Evolutionary conservation across 805 yeast species (phyloP), one percentile per base, ranked within the genome.

Genomic region (Schwanniomyces yamadae): DNA sequence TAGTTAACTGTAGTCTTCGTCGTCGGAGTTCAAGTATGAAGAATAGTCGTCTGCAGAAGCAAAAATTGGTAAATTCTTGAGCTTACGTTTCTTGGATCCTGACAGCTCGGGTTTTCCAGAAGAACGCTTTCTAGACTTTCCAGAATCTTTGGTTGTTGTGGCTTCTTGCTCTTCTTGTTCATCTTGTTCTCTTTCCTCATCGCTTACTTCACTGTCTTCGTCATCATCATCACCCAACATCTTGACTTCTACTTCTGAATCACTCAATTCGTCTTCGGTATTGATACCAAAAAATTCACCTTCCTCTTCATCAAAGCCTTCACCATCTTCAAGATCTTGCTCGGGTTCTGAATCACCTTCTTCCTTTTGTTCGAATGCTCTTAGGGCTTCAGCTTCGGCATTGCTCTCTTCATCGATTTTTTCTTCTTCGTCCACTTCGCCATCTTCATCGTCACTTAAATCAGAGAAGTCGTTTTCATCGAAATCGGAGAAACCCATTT

Each of bases 1-100:
- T n/a, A n/a, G n/a, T n/a, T n/a, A n/a, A n/a, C n/a, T n/a, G 34
- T 46, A 55, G 29, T 63, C 74, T 32, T 80, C 85, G 34, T 78
- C 84, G 19, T 82, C 85, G 11, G 84, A 80, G 19, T 71, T 71
- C 57, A 85, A 63, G 48, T 80, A 82, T 54, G 85, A 71, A 18
- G 91, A 82, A 55, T 88, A 89, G 42, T 85, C 95, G 27, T 85
- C 96, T 7, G 81, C 95, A 30, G 89, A 81, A 1, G 96, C 97
- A 66, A 88, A 90, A 14, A 80, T 71, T 15, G 97, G 97, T 41
- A 90, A 66, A 31, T 73, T 78, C 52, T 76, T 80, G 51, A 84
- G 64, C 57, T 76, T 80, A 30, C 69, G 61, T 54, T 70, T 78
- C 67, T 75, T 79, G 13, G 70, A 48, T 14, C 37, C 52, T 28